Percentiles rank a stretch among this genome's conserved stretches.
Evolutionary conservation across 345 rosid species (phyloP).

Genomic region (Carallia pectinifolia): DNA sequence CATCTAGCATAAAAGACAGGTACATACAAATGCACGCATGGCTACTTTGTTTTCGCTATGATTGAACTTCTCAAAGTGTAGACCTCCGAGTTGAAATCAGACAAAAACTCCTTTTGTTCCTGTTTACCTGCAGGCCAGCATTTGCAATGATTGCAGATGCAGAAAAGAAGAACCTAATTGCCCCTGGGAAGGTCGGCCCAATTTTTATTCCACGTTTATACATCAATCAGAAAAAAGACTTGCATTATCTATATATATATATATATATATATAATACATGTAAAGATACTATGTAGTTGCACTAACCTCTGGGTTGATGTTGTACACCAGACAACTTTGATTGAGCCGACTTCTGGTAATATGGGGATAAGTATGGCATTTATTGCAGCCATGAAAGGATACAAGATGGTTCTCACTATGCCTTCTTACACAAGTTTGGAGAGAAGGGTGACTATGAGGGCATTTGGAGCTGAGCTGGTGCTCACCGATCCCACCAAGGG

Average conservation of each 20-base stretch:
- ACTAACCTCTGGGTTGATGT: conserved; percentile 1
- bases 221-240: too few relatives aligned
- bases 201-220: not conserved
- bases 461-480: conserved; percentile 90
- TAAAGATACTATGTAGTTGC: not conserved
- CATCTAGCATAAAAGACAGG: conserved; percentile 96
- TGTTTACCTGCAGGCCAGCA: conserved; percentile 60
- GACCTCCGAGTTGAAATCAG: not conserved
- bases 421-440: conserved; percentile 97
- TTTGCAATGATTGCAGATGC: conserved; percentile 81
- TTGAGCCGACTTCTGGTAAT: conserved; percentile 97
- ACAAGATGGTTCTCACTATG: conserved; percentile 87
- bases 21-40: not conserved
- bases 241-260: too few relatives aligned
- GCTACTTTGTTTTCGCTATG: not conserved
- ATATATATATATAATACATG: too few relatives aligned
- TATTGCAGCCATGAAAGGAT: conserved; percentile 89
- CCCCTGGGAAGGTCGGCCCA: conserved; percentile 66
- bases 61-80: too few relatives aligned
- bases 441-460: conserved; percentile 93
- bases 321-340: conserved; percentile 60
- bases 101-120: not conserved
- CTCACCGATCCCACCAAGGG: conserved; percentile 95
- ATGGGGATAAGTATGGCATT: conserved; percentile 98
- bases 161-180: conserved; percentile 66